phyloP scores from a whole-genome alignment of 1,284 basidiomycete species.

The Ceratobasidium sp. region DNA sequence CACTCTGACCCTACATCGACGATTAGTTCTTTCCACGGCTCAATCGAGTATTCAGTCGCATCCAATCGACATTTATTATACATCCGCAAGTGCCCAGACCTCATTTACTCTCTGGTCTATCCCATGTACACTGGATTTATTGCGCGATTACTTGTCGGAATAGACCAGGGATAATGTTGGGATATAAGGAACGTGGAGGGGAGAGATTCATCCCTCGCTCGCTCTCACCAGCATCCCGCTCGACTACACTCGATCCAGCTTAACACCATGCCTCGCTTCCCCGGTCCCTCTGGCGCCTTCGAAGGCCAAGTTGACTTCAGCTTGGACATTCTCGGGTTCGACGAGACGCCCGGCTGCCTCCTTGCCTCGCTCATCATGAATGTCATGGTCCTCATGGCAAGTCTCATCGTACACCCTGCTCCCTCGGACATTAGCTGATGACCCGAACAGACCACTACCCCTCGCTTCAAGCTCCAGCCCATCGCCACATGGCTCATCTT shows the following conservation, averaged over 20 bases:
- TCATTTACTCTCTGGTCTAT: too few relatives aligned
- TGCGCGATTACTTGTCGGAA: too few relatives aligned
- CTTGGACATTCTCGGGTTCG: neutral
- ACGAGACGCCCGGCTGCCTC: neutral
- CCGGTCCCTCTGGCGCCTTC: neutral
- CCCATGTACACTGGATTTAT: too few relatives aligned
- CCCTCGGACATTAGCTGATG: neutral
- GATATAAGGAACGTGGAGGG: too few relatives aligned
- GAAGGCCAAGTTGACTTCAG: neutral
- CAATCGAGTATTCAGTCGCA: too few relatives aligned
- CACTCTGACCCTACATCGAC: too few relatives aligned
- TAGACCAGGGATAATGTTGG: too few relatives aligned
- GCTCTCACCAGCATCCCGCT: too few relatives aligned
- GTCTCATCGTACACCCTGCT: neutral
- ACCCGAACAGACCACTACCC: neutral
- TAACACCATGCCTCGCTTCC: neutral
- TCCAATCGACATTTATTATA: too few relatives aligned
- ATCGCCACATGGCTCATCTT: neutral
- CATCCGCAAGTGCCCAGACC: too few relatives aligned
- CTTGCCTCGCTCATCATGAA: slow-evolving; percentile 8
- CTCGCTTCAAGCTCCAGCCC: slow-evolving; percentile 2
- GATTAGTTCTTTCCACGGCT: too few relatives aligned
- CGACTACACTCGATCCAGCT: neutral
- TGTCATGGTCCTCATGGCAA: slow-evolving; percentile 5
- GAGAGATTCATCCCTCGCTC: too few relatives aligned